Evolutionary conservation across 495 filamentous ascomycete species (phyloP), one percentile per base, ranked within the genome.

Genomic region (Penicillium flavigenum): DNA sequence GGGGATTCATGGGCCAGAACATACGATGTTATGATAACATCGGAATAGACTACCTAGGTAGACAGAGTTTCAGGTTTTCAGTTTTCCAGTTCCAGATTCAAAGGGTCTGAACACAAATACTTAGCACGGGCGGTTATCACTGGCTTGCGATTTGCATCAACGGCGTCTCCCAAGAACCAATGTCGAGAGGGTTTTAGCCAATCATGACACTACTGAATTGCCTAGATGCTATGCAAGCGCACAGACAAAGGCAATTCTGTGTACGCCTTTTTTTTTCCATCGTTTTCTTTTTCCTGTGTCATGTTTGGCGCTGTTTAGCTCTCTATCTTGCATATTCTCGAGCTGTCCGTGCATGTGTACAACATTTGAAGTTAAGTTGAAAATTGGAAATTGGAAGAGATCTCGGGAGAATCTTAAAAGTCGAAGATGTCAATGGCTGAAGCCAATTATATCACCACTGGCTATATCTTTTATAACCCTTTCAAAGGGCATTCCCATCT

Each of bases 191-290:
- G 47, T 56, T 63, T 56, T 47, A 32, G 41, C 38, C 62, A 64
- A 62, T 62, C 59, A 62, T 43, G 36, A 17, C 36, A 6, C 5
- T 39, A 0, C 31, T 51, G 17, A 17, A 16, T 24, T 45, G 44
- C 20, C 19, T 17, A 46, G 29, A 46, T 45, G 5, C 5, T 38
- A 62, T 58, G 61, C 61, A 58, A 46, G 47, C 62, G 62, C 62
- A 64, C 59, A 53, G 62, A 64, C 62, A 53, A 62, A 57, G 47
- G 58, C 45, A 61, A 48, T 53, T 26, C n/a, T 26, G n/a, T 44
- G 47, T 61, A 19, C 47, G 2, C 0, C 3, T 7, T 22, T 52
- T 43, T 53, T 58, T 38, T 41, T 20, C 11, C 26, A 10, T 22
- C 7, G 31, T n/a, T 31, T 17, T 19, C 36, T 57, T 53, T 42